Evolutionary conservation across 305 asterid species (phyloP), one percentile per base, ranked within the genome.

Genomic region (Fraxinus xanthoxyloides): DNA sequence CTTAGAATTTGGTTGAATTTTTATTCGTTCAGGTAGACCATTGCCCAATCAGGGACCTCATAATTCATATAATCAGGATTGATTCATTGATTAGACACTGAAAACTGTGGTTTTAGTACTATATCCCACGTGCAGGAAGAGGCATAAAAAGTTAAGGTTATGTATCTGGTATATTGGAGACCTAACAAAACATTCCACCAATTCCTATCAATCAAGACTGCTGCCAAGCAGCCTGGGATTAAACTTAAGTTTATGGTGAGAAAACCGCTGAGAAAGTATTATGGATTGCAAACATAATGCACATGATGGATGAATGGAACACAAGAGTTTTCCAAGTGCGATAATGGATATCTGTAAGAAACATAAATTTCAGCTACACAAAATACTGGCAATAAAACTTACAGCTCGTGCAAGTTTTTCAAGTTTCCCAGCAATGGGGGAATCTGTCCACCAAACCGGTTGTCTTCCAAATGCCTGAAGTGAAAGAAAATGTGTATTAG

Each of bases 381-480:
- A 31, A 74, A 65, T 21, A 65, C 24, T 35, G 72, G 80, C 72
- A 10, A 17, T 40, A 54, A 36, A 85, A 89, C 99, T 94, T 87
- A 95, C 99, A 94, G 84, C 86, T 94, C 97, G 4, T 32, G 88
- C 85, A 95, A 83, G 78, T 40, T 87, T 28, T 54, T 83, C n/a
- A 82, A 72, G 88, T 82, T 84, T 85, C 94, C 96, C n/a, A 95
- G 89, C 46, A 93, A 89, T 75, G 88, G 87, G 13, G 96, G 95
- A 77, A 95, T 94, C 23, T 70, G 79, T 80, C 98, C 98, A 80
- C 88, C 67, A 13, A 95, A 87, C 65, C 77, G 86, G 82, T 95
- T 95, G 90, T 92, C 89, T 84, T 92, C 92, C 88, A 95, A 87
- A 90, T 94, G 96, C 91, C 99, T 95, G 93, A 79, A 73, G 77